These are phyloP conservation scores for Fragilariopsis cylindrus DNA, from an alignment of 108 stramenopile species.

Conservation along the genomic window DNA sequence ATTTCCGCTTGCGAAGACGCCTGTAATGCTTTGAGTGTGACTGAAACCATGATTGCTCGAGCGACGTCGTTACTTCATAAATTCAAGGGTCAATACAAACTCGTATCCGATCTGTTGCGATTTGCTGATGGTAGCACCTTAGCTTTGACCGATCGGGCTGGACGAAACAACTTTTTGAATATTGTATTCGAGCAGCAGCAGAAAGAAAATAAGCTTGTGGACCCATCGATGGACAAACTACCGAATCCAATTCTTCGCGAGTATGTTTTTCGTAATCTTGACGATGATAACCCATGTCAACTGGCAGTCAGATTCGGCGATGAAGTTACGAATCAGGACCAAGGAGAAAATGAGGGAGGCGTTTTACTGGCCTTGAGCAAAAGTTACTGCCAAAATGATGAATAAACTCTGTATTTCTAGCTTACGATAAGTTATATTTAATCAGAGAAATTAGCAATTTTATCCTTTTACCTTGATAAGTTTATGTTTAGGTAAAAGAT, in stretches of 20 bases:
- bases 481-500: too few relatives aligned
- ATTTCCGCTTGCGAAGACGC: slow-evolving; percentile 76
- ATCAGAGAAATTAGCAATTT: too few relatives aligned
- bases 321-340: slow-evolving; percentile 18
- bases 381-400: slow-evolving; percentile 20
- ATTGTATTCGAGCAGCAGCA: slow-evolving; percentile 56
- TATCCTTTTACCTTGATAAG: too few relatives aligned
- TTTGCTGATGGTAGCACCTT: slow-evolving; percentile 50
- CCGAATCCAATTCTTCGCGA: slow-evolving; percentile 67
- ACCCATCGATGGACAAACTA: background rate
- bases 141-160: slow-evolving; percentile 41
- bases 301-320: slow-evolving; percentile 66
- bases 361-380: slow-evolving; percentile 34
- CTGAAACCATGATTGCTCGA: slow-evolving; percentile 67
- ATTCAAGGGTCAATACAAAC: slow-evolving; percentile 58
- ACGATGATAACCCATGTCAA: slow-evolving; percentile 70
- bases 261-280: slow-evolving; percentile 72
- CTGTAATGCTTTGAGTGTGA: slow-evolving; percentile 67
- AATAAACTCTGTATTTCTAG: background rate
- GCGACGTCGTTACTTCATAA: slow-evolving; percentile 68
- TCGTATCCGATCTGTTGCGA: slow-evolving; percentile 64
- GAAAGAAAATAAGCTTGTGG: slow-evolving; percentile 23
- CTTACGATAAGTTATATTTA: too few relatives aligned
- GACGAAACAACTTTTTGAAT: slow-evolving; percentile 52
- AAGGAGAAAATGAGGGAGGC: slow-evolving; percentile 32